These are phyloP conservation scores for Biscogniauxia sp. DNA, from an alignment of 2,329 filamentous ascomycete species.

Conservation along the genomic window DNA sequence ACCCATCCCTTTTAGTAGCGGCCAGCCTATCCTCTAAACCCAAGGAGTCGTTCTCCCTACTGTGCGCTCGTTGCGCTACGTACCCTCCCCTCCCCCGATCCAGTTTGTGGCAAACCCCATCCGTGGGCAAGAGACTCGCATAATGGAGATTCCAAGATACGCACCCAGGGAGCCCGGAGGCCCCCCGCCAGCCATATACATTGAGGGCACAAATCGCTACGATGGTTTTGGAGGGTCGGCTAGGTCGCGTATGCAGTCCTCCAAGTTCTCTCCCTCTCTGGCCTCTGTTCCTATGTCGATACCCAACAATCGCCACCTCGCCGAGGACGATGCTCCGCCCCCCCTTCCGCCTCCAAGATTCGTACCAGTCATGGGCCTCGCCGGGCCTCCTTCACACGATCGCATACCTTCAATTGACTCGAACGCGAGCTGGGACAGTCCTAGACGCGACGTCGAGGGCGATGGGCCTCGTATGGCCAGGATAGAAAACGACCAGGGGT, in stretches of 20 bases:
- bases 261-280: conserved; percentile 30
- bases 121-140: conserved; percentile 4
- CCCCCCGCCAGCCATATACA: conserved; percentile 31
- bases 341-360: conserved; percentile 36
- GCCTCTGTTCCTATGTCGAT: conserved; percentile 38
- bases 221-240: conserved; percentile 24
- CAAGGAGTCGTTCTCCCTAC: conserved; percentile 5
- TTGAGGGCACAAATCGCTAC: conserved; percentile 25
- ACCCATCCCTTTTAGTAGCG: conserved; percentile 14
- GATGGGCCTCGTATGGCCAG: conserved; percentile 24
- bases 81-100: conserved; percentile 2
- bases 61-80: conserved; percentile 15
- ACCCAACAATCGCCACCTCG: conserved; percentile 29
- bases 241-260: conserved; percentile 21
- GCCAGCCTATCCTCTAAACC: conserved; percentile 7
- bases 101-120: conserved; percentile 21
- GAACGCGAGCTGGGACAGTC: conserved; percentile 28
- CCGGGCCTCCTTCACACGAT: conserved; percentile 22
- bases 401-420: conserved; percentile 30
- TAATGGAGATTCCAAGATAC: conserved; percentile 32
- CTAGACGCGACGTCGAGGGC: conserved; percentile 24
- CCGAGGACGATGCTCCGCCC: conserved; percentile 35
- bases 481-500: conserved; percentile 16
- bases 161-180: conserved; percentile 31
- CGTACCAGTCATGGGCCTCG: conserved; percentile 29